phyloP scores from a whole-genome alignment of 2,329 filamentous ascomycete species.

The Emergomyces pasteurianus region DNA sequence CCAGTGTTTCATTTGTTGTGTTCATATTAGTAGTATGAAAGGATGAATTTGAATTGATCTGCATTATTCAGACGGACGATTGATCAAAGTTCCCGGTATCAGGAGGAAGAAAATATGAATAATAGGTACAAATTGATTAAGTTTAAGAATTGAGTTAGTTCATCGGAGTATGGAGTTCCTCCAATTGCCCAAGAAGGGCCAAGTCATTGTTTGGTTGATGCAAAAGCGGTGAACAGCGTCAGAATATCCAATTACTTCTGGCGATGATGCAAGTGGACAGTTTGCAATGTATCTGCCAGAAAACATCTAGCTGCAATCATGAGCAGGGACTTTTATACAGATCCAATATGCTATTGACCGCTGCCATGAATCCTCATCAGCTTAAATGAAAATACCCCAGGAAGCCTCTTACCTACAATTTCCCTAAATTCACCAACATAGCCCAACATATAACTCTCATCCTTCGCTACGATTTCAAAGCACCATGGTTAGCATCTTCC shows the following conservation, averaged over 20 bases:
- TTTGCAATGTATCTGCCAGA: slow-evolving; percentile 11
- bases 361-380: background rate
- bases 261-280: slow-evolving; percentile 5
- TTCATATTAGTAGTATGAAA: background rate
- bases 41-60: background rate
- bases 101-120: background rate
- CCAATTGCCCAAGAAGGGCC: too few species aligned
- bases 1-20: background rate
- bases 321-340: background rate
- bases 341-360: too few species aligned
- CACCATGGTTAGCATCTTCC: background rate
- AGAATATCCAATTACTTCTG: slow-evolving; percentile 7
- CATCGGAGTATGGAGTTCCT: too few species aligned
- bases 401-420: background rate
- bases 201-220: too few species aligned
- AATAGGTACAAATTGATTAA: background rate
- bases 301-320: background rate
- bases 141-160: too few species aligned
- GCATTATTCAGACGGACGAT: background rate
- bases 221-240: slow-evolving; percentile 26
- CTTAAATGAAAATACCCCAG: background rate
- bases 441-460: background rate
- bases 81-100: too few species aligned
- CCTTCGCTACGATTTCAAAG: background rate
- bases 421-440: background rate